Percentiles rank a stretch among this genome's conserved stretches.
Evolutionary conservation across 495 filamentous ascomycete genomes (phyloP).

Genomic region (Neurospora tetrasperma): DNA sequence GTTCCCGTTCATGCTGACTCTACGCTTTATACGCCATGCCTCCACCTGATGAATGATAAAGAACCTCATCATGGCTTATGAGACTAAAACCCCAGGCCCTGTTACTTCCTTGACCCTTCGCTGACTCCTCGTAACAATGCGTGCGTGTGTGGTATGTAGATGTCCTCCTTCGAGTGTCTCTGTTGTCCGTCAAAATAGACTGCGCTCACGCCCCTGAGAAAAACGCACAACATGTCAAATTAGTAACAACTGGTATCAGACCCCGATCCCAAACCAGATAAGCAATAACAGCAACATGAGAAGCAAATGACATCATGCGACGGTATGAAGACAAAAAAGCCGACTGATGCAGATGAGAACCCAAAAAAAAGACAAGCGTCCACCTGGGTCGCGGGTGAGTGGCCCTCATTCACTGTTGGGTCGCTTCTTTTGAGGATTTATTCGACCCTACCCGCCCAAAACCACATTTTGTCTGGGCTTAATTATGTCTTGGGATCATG

Average conservation of each 20-base stretch:
- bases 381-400: neutral
- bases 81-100: neutral
- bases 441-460: neutral
- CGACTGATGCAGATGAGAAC: neutral
- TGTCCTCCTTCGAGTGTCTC: neutral
- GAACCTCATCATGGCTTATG: neutral
- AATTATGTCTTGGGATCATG: neutral
- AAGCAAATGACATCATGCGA: neutral
- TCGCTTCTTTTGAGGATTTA: neutral
- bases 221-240: neutral
- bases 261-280: neutral
- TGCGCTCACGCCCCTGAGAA: neutral
- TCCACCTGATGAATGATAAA: neutral
- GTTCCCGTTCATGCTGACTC: neutral
- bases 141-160: neutral
- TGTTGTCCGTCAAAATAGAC: neutral
- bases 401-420: neutral
- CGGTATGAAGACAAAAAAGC: neutral
- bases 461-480: neutral
- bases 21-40: constrained; percentile 2
- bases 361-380: neutral
- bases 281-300: neutral
- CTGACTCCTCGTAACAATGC: neutral
- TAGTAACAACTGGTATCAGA: constrained; percentile 5
- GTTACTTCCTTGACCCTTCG: neutral